Conservation (phyloP, 2,329 filamentous ascomycete genomes). For the Lecanicillium sp. region DNA sequence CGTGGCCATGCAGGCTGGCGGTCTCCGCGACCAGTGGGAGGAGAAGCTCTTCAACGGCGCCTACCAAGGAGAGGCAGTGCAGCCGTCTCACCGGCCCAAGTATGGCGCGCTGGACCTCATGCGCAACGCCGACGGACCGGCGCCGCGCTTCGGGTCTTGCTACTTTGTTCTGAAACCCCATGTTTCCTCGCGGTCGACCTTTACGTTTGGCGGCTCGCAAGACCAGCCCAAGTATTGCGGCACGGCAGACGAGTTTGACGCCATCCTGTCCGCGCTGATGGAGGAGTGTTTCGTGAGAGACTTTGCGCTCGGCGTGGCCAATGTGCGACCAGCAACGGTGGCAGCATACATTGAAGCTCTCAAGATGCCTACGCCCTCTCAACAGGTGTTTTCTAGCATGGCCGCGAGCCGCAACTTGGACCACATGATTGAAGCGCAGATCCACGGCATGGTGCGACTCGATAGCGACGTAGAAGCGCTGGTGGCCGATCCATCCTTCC, state of each 20-base stretch:
- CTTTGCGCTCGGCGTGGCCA: constrained; percentile 9
- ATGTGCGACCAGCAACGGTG: constrained; percentile 8
- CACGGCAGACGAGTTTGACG: constrained; percentile 12
- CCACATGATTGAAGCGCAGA: constrained; percentile 14
- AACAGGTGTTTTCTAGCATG: not conserved
- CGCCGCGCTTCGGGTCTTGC: constrained; percentile 13
- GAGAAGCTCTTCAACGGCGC: constrained; percentile 1
- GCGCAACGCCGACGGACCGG: constrained; percentile 11
- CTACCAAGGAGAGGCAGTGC: constrained; percentile 2
- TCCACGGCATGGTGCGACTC: constrained; percentile 13
- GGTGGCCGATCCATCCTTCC: constrained; percentile 13
- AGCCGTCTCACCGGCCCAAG: constrained; percentile 9
- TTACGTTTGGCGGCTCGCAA: constrained; percentile 13
- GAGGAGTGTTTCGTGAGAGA: constrained; percentile 15
- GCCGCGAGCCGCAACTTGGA: constrained; percentile 12
- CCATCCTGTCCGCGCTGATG: constrained; percentile 11
- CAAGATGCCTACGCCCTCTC: not conserved
- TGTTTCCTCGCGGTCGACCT: constrained; percentile 10
- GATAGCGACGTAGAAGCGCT: constrained; percentile 13
- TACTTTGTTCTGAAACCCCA: constrained; percentile 12
- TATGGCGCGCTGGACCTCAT: constrained; percentile 15
- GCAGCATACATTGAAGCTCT: constrained; percentile 2
- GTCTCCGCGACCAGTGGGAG: constrained; percentile 10
- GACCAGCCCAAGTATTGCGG: constrained; percentile 10
- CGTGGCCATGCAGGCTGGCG: constrained; percentile 8